Evolutionary conservation across 2,329 filamentous ascomycete species (phyloP), one percentile per base, ranked within the genome.

Genomic region (Immersiporthe knoxdaviesiana): DNA sequence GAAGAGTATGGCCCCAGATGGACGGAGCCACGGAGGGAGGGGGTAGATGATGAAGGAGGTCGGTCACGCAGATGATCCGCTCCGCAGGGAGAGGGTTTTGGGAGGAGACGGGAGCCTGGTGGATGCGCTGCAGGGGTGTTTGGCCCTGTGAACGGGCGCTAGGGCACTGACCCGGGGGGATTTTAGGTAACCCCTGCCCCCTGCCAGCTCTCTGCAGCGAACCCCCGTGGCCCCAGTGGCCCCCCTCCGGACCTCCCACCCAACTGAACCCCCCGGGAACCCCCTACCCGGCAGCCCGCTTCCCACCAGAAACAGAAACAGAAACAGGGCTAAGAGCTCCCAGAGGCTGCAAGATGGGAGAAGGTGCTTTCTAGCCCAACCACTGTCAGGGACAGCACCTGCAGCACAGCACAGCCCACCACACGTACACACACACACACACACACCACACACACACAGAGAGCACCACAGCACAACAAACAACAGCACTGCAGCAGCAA

Each of bases 1-100:
- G 58, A 18, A 35, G 21, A 32, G 14, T 10, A 32, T 6, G 10
- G n/a, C n/a, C 7, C 12, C 8, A 37, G 56, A 37, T 16, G 16
- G 14, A 24, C 11, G n/a, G n/a, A n/a, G n/a, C n/a, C n/a, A n/a
- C n/a, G n/a, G n/a, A n/a, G n/a, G n/a, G n/a, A 62, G 5, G 32
- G n/a, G 59, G 11, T 37, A 24, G 59, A 24, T 8, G 59, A 37
- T 5, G 59, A 44, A 30, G 41, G 61, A 63, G 39, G 61, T 63
- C 61, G 61, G 61, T 16, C 41, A 50, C n/a, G 61, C 41, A 63
- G 61, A 50, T 63, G 61, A 63, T 63, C 61, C 61, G 61, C 14
- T 63, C 61, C 61, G 41, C 39, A 63, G 37, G n/a, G 27, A 27
- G n/a, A 27, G 16, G 14, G 11, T 32, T 35, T 27, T 30, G 50